Base-by-base conservation (phyloP, 1,284 basidiomycete genomes). In the Ustilago nuda region DNA sequence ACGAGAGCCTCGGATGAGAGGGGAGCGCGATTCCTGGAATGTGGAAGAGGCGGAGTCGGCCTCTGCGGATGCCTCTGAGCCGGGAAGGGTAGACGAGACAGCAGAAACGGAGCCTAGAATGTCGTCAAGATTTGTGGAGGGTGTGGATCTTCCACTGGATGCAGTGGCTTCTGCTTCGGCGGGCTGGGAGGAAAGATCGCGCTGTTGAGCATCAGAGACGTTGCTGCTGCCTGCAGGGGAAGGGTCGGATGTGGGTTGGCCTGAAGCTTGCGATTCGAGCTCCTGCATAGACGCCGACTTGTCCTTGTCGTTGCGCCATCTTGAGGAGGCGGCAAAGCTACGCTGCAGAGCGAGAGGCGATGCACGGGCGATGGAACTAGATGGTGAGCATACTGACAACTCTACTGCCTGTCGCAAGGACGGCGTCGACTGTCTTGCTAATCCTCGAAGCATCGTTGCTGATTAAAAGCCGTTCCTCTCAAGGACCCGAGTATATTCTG, bases 21-120 rank as follows among this genome's bases (percentile, higher is more conserved):
- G 67, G 1, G 55, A 52, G 8, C 36, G 13, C 9, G 53, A 39
- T 8, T 64, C 61, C 7, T 61, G 39, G 61, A 72, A 72, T 1
- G 46, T 39, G 13, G 32, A 32, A 15, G 37, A 27, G n/a, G 37
- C 3, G 32, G n/a, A 41, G n/a, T 36, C 41, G 32, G 39, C 54
- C 8, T 37, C 50, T 19, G 51, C 12, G 15, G 41, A 32, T 2
- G 62, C 30, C 2, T 64, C 62, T 27, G 63, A 52, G 13, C 70
- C 62, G 6, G 63, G 69, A 3, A 72, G 69, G 19, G 48, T 3
- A 4, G 70, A 33, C 0, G 69, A 65, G 23, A 64, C 54, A 8
- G 70, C 70, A n/a, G 70, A 69, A 8, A 68, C 61, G 12, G 70
- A 72, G 37, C 63, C 70, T 9, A 76, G 70, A 36, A 76, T 66